phyloP scores from a whole-genome alignment of 2,329 filamentous ascomycete genomes.

The Aureobasidium vineae region DNA sequence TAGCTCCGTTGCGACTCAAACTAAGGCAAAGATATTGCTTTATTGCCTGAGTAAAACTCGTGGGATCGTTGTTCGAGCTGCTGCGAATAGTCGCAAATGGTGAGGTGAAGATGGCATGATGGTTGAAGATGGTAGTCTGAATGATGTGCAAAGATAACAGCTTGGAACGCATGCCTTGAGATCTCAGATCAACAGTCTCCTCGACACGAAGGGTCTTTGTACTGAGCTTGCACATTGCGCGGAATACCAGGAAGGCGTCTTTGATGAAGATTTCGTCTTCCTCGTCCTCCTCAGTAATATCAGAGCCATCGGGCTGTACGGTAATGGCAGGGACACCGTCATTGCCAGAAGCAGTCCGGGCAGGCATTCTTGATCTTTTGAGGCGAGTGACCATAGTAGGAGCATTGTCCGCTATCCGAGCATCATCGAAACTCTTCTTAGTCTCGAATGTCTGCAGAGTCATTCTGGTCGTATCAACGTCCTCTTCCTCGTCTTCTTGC shows the following conservation, averaged over 20 bases:
- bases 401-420: conserved; percentile 63
- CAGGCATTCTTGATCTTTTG: conserved; percentile 48
- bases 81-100: conserved; percentile 89
- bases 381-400: conserved; percentile 65
- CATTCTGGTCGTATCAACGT: conserved; percentile 56
- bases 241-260: conserved; percentile 94
- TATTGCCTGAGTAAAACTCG: conserved; percentile 87
- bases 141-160: conserved; percentile 93
- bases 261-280: conserved; percentile 97
- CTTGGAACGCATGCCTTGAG: conserved; percentile 96
- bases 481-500: conserved; percentile 40
- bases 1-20: conserved; percentile 91
- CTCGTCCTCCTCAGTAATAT: conserved; percentile 62
- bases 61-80: conserved; percentile 82
- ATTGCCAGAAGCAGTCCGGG: conserved; percentile 42
- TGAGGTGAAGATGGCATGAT: conserved; percentile 85
- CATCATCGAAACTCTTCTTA: conserved; percentile 64
- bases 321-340: conserved; percentile 41
- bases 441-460: conserved; percentile 69
- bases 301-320: conserved; percentile 40
- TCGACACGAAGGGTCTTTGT: conserved; percentile 88
- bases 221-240: conserved; percentile 95
- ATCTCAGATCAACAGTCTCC: conserved; percentile 87
- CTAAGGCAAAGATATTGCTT: conserved; percentile 97
- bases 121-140: conserved; percentile 91